Evolutionary conservation across 176 grass and related monocot species (phyloP).

Genomic region (Tillandsia fasciculata): DNA sequence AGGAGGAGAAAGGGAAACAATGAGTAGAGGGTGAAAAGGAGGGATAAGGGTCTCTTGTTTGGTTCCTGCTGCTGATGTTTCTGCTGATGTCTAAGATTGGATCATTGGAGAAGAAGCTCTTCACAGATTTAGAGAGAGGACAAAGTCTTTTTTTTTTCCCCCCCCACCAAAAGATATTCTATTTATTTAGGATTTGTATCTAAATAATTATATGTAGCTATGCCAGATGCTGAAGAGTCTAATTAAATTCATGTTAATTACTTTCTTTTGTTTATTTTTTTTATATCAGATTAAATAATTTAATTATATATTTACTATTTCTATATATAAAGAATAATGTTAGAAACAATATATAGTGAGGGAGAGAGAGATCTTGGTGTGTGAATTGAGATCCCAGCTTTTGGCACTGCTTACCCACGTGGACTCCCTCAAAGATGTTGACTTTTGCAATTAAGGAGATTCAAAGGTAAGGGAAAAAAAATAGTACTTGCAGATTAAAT

Average conservation of each 20-base stretch:
- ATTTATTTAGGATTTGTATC: too few relatives aligned
- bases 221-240: too few relatives aligned
- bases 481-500: background rate
- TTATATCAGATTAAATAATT: too few relatives aligned
- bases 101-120: background rate
- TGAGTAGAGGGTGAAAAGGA: constrained; percentile 21
- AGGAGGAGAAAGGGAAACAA: constrained; percentile 20
- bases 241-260: too few relatives aligned
- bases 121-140: background rate
- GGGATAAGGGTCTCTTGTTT: constrained; percentile 34
- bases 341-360: too few relatives aligned
- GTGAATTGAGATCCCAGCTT: background rate
- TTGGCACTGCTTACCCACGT: constrained; percentile 16
- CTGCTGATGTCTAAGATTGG: constrained; percentile 31
- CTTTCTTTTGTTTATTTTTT: too few relatives aligned
- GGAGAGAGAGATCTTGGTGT: too few relatives aligned
- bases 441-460: constrained; percentile 5
- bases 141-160: background rate
- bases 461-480: too few relatives aligned
- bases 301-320: too few relatives aligned
- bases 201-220: too few relatives aligned
- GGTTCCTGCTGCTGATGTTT: constrained; percentile 25
- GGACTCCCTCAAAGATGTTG: constrained; percentile 17
- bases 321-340: too few relatives aligned
- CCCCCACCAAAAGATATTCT: too few relatives aligned